Base-by-base conservation (phyloP, 805 yeast species). In the Zygotorulaspora chibaensis region DNA sequence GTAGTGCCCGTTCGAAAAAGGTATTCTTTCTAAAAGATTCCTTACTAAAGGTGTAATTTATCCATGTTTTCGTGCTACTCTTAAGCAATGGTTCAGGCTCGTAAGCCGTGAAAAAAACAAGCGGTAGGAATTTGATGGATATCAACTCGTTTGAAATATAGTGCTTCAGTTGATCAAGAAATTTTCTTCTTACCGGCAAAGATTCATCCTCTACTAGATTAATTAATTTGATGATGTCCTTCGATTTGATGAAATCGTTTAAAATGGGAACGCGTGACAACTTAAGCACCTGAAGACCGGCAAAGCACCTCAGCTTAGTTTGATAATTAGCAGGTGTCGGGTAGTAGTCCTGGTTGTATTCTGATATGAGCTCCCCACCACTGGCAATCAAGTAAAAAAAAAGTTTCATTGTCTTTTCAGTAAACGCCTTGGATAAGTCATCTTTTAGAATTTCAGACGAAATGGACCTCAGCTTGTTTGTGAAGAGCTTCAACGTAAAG, bases 291-390 rank as follows among this genome's bases (percentile, higher is more conserved):
- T 72, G 73, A 29, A 77, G 57, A 0, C 95, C 95, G 1, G 95
- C 91, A 28, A 69, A 71, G 9, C 86, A 67, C 54, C 95, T 72
- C 40, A 88, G 63, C 51, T 79, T 76, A 47, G 81, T 73, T 58
- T 83, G 84, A 57, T 69, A 81, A 29, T 67, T 67, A 20, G 60
- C 67, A 3, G 96, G 95, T 0, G 95, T 84, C 12, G 84, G 81
- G 53, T 65, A 71, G 13, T 67, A 64, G 8, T 63, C 67, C 3
- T 72, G 55, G 43, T 72, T 71, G 18, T 60, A 49, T 47, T 64
- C 61, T 43, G 75, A 51, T 2, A 82, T 77, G 27, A 88, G 74
- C 56, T 89, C 96, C 25, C 96, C 96, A 37, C 85, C 84, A 59
- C 83, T 83, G 1, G 81, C 78, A 40, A 88, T 77, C 28, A 86